phyloP scores from a whole-genome alignment of 805 yeast genomes.

The Candida nitratophila region DNA sequence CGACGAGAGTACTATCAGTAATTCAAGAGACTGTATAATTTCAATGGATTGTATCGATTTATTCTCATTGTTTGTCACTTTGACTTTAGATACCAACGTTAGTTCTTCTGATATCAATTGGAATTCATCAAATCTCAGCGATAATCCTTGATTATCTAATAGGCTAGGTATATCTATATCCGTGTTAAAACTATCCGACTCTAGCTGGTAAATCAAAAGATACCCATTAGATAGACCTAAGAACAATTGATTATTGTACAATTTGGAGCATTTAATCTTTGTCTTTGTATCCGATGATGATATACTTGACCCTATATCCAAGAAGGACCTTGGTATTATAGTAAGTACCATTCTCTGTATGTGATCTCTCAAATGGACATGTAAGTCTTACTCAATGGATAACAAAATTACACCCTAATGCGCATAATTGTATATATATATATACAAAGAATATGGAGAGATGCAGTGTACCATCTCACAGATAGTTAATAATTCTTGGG shows the following conservation, averaged over 20 bases:
- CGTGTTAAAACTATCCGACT: not conserved
- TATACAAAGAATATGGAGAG: no score
- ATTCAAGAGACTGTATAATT: slow-evolving; percentile 23
- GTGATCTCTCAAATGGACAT: no score
- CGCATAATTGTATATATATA: no score
- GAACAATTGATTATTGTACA: slow-evolving; percentile 11
- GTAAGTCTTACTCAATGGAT: no score
- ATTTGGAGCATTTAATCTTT: slow-evolving; percentile 13
- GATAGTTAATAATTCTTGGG: no score
- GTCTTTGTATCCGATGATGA: not conserved
- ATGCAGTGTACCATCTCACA: no score
- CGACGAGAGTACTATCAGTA: slow-evolving; percentile 16
- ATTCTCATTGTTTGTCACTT: slow-evolving; percentile 3
- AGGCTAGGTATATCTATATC: not conserved
- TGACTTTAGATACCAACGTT: slow-evolving; percentile 1
- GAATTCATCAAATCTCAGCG: no score
- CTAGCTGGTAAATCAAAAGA: slow-evolving; percentile 13
- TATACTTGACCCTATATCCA: slow-evolving; percentile 7
- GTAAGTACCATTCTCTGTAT: not conserved
- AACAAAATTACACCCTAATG: no score
- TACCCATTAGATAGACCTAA: slow-evolving; percentile 15
- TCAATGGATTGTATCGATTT: slow-evolving; percentile 25
- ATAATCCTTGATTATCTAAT: no score
- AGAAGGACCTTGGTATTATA: slow-evolving; percentile 10
- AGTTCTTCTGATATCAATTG: not conserved